phyloP scores from a whole-genome alignment of 1,284 basidiomycete species.

The Cutaneotrichosporon cyanovorans region DNA sequence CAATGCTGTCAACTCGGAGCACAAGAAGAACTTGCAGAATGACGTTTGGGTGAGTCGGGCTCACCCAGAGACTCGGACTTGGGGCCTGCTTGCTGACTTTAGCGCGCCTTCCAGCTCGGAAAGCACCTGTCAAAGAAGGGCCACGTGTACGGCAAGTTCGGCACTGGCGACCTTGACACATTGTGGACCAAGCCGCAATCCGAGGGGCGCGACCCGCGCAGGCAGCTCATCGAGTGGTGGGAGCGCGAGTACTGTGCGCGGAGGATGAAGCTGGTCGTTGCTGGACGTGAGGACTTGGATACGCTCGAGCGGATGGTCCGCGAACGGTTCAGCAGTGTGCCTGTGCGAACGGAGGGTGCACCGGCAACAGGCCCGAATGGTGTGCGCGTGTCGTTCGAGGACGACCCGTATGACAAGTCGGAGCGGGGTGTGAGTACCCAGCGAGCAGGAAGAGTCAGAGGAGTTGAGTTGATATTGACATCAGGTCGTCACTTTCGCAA shows the following conservation, averaged over 20 bases:
- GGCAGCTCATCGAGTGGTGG: constrained; percentile 94
- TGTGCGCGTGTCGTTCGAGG: constrained; percentile 53
- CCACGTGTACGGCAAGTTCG: constrained; percentile 87
- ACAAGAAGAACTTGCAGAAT: constrained; percentile 95
- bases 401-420: constrained; percentile 67
- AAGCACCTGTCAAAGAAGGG: constrained; percentile 74
- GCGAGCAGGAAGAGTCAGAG: too few species aligned
- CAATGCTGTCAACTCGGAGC: constrained; percentile 95
- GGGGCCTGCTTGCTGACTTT: constrained; percentile 13
- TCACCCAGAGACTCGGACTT: not conserved
- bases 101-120: constrained; percentile 95
- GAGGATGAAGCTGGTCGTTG: constrained; percentile 83
- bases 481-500: constrained; percentile 73
- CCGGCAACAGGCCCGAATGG: constrained; percentile 34
- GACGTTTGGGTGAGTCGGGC: constrained; percentile 62
- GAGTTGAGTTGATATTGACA: not conserved
- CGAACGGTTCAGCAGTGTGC: constrained; percentile 39
- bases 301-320: constrained; percentile 41
- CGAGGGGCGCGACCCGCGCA: constrained; percentile 74
- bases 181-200: constrained; percentile 57
- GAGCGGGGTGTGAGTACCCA: constrained; percentile 63
- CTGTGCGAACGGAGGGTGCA: constrained; percentile 34
- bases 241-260: constrained; percentile 84
- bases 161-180: constrained; percentile 80
- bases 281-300: constrained; percentile 66